These are phyloP conservation scores for Thecaphora frezii DNA, from an alignment of 1,284 basidiomycete species.

Conservation along the genomic window DNA sequence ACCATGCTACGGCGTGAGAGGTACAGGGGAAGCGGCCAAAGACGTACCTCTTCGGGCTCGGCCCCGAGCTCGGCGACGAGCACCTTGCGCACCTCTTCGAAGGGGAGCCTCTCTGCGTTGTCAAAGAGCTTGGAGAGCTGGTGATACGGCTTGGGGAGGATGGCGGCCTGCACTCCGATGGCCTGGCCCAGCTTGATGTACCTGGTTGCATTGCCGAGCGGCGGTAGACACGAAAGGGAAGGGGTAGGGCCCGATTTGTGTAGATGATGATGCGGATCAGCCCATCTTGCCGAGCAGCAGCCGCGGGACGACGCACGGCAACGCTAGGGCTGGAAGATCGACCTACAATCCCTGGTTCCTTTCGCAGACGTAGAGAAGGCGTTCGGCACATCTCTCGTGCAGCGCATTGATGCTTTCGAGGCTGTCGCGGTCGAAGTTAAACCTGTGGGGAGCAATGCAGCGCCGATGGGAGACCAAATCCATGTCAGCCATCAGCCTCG, in stretches of 20 bases:
- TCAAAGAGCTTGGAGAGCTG: slow-evolving; percentile 49
- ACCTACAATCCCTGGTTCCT: slow-evolving; percentile 38
- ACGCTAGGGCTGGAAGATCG: not conserved
- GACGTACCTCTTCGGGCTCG: slow-evolving; percentile 27
- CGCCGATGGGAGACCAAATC: not conserved
- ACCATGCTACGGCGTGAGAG: too few species aligned
- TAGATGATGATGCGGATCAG: too few species aligned
- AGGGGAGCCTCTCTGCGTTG: slow-evolving; percentile 42
- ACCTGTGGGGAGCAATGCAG: not conserved
- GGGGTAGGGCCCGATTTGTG: too few species aligned
- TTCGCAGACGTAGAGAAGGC: slow-evolving; percentile 47
- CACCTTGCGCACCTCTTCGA: slow-evolving; percentile 35
- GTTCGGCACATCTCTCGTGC: slow-evolving; percentile 44
- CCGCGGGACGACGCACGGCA: too few species aligned
- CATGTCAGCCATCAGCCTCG: not conserved
- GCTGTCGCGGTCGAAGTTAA: slow-evolving; percentile 44
- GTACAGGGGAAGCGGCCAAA: too few species aligned
- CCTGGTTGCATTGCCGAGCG: not conserved
- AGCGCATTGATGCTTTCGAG: slow-evolving; percentile 42
- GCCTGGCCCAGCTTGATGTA: slow-evolving; percentile 53
- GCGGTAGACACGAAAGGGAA: not conserved
- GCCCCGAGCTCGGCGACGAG: slow-evolving; percentile 39
- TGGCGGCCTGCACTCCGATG: slow-evolving; percentile 43
- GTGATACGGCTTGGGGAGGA: slow-evolving; percentile 50
- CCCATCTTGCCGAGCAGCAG: too few species aligned